These are phyloP conservation scores for Eimeria necatrix DNA, from an alignment of 169 alveolate species.

Conservation along the genomic window DNA sequence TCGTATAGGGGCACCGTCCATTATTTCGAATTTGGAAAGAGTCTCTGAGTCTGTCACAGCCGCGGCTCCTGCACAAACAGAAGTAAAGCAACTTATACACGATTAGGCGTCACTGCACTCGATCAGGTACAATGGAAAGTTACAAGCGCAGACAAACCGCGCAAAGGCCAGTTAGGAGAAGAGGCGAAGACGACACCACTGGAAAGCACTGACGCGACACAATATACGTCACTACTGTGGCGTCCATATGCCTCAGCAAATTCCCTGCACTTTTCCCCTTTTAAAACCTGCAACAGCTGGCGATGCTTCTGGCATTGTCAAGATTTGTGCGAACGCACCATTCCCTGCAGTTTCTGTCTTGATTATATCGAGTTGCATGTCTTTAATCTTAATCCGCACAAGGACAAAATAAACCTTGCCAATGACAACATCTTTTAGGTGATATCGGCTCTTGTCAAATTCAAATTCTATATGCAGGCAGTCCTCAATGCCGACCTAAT, in stretches of 20 bases:
- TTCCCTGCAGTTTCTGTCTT: constrained; percentile 83
- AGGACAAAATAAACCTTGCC: constrained; percentile 98
- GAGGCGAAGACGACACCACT: too few relatives aligned
- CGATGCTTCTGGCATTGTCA: too few relatives aligned
- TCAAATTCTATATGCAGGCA: constrained; percentile 92
- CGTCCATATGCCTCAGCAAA: too few relatives aligned
- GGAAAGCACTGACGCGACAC: too few relatives aligned
- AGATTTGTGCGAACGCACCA: constrained; percentile 16
- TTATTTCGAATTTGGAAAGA: constrained; percentile 98
- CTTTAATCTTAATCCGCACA: constrained; percentile 98
- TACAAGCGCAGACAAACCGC: neutral
- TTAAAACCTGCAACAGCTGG: too few relatives aligned
- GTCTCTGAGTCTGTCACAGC: constrained; percentile 96
- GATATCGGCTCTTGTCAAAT: constrained; percentile 96
- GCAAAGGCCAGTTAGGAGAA: too few relatives aligned
- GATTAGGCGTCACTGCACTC: neutral
- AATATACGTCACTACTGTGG: too few relatives aligned
- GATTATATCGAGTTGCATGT: constrained; percentile 95
- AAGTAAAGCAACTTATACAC: neutral
- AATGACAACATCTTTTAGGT: constrained; percentile 97
- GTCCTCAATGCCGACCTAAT: constrained; percentile 99
- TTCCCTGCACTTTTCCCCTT: too few relatives aligned
- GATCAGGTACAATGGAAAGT: neutral
- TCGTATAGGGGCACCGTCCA: constrained; percentile 99
- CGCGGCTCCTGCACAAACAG: constrained; percentile 66